Evolutionary conservation across 2,329 filamentous ascomycete genomes (phyloP).

Genomic region (Penicillium sp.): DNA sequence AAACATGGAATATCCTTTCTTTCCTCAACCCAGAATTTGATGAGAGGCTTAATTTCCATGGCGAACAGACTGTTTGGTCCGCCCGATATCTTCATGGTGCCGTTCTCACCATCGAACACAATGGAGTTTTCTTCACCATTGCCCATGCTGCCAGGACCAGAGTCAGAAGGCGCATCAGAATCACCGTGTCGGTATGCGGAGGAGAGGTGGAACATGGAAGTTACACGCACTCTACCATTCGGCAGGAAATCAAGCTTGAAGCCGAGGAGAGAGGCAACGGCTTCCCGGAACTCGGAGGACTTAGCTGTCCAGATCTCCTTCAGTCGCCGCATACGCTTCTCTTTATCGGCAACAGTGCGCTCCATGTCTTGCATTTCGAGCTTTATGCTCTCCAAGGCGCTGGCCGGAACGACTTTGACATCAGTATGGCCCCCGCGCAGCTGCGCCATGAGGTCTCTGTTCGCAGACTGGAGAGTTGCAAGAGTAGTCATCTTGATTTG

Average conservation of each 20-base stretch:
- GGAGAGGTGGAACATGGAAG: slow-evolving; percentile 76
- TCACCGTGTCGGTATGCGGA: slow-evolving; percentile 44
- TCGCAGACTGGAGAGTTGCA: slow-evolving; percentile 74
- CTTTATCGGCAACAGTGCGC: slow-evolving; percentile 63
- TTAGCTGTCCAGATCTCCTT: slow-evolving; percentile 93
- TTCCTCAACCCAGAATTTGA: slow-evolving; percentile 94
- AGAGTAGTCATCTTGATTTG: slow-evolving; percentile 80
- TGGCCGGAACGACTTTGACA: slow-evolving; percentile 68
- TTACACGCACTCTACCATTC: slow-evolving; percentile 93
- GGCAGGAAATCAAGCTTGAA: slow-evolving; percentile 96
- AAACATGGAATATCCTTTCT: slow-evolving; percentile 93
- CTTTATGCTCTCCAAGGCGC: slow-evolving; percentile 70
- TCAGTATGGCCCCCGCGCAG: slow-evolving; percentile 53
- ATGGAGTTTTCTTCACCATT: slow-evolving; percentile 56
- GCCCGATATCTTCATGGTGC: slow-evolving; percentile 96
- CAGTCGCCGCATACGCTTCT: slow-evolving; percentile 80
- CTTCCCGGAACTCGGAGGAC: slow-evolving; percentile 90
- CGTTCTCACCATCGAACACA: slow-evolving; percentile 87
- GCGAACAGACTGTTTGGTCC: slow-evolving; percentile 86
- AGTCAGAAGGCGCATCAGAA: slow-evolving; percentile 59
- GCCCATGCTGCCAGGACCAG: slow-evolving; percentile 44
- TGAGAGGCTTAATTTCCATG: slow-evolving; percentile 75
- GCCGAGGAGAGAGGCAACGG: slow-evolving; percentile 84
- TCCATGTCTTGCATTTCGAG: slow-evolving; percentile 72
- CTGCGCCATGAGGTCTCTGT: slow-evolving; percentile 74